phyloP scores from a whole-genome alignment of 352 stramenopile genomes.

The Globisporangium apiculatum region DNA sequence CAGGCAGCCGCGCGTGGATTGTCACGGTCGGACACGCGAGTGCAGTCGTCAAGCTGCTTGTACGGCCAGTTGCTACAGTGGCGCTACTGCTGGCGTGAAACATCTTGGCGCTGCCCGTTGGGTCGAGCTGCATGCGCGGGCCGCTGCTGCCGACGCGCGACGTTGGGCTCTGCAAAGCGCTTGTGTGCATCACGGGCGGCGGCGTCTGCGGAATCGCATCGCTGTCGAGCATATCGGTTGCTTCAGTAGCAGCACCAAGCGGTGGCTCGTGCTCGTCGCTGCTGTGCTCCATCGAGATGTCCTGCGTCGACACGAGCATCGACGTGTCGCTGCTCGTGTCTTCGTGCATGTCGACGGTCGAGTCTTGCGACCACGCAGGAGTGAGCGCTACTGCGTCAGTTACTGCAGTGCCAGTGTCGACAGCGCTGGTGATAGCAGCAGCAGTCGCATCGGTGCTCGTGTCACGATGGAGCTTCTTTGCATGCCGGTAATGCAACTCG shows the following conservation, averaged over 20 bases:
- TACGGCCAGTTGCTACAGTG: not conserved
- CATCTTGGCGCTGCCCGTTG: slow-evolving; percentile 15
- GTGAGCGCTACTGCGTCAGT: not conserved
- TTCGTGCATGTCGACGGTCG: slow-evolving; percentile 8
- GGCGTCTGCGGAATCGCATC: slow-evolving; percentile 13
- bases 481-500: not conserved
- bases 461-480: slow-evolving; percentile 4
- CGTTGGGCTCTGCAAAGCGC: not conserved
- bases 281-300: slow-evolving; percentile 5
- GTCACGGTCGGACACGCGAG: slow-evolving; percentile 11
- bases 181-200: slow-evolving; percentile 9
- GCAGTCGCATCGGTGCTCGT: not conserved
- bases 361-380: slow-evolving; percentile 7
- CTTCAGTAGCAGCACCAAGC: not conserved
- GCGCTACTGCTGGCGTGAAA: slow-evolving; percentile 6
- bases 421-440: not conserved
- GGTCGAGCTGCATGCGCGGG: slow-evolving; percentile 14
- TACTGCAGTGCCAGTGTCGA: not conserved
- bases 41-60: not conserved
- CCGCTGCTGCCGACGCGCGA: slow-evolving; percentile 1
- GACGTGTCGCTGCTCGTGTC: slow-evolving; percentile 2
- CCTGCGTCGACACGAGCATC: slow-evolving; percentile 10
- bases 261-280: slow-evolving; percentile 8
- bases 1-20: slow-evolving; percentile 31
- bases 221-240: not conserved